These are phyloP conservation scores for Centaurea solstitialis DNA, from an alignment of 129 eudicot genomes.

Conservation along the genomic window DNA sequence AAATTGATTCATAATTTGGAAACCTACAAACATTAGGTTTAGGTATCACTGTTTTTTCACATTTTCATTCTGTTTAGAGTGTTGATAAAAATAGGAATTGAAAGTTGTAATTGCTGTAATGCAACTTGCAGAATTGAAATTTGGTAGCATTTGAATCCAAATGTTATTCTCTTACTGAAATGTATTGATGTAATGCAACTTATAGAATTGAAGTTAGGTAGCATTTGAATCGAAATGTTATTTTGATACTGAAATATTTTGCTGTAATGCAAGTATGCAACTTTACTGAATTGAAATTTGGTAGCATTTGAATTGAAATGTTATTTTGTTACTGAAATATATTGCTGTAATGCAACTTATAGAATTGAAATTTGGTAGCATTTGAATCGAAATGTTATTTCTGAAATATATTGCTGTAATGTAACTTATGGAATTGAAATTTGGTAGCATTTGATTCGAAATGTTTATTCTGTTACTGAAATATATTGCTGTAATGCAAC, in stretches of 20 bases:
- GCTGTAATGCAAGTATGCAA: neutral
- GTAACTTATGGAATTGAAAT: neutral
- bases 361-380: neutral
- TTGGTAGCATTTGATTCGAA: neutral
- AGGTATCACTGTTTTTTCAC: neutral
- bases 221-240: neutral
- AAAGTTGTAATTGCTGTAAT: neutral
- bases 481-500: neutral
- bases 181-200: neutral
- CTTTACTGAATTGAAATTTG: neutral
- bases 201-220: neutral
- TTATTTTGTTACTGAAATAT: conserved; percentile 7
- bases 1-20: neutral
- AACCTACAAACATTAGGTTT: neutral
- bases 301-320: neutral
- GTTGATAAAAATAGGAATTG: neutral
- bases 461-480: neutral
- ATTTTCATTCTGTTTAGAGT: neutral
- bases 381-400: neutral
- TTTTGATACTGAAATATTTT: neutral
- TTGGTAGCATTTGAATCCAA: neutral
- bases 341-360: neutral
- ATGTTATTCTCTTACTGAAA: neutral
- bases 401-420: neutral
- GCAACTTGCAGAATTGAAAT: neutral